Evolutionary conservation across 2,329 filamentous ascomycete species (phyloP).

Genomic region (Sclerotinia minor): DNA sequence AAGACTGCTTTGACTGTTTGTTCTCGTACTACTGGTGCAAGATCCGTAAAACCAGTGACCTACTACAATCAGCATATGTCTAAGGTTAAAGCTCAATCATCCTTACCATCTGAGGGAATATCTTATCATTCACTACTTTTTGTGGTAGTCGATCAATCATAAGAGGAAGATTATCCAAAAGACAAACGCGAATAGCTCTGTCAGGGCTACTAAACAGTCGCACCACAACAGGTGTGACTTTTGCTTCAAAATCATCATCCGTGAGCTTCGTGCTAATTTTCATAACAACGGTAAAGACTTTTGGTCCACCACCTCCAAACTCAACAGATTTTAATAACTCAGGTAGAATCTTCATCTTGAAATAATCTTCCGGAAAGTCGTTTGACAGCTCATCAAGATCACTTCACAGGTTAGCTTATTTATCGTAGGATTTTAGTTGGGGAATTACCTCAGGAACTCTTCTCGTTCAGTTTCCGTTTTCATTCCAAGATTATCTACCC

Average conservation of each 20-base stretch:
- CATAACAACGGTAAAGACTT: conserved; percentile 83
- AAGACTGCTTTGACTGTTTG: conserved; percentile 95
- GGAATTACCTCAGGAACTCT: conserved; percentile 70
- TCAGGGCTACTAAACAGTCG: conserved; percentile 89
- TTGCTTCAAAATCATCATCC: conserved; percentile 83
- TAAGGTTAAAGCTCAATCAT: neutral
- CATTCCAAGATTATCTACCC: conserved; percentile 87
- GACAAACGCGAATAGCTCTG: conserved; percentile 83
- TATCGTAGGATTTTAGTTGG: neutral
- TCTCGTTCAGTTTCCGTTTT: conserved; percentile 84
- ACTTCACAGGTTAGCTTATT: conserved; percentile 39
- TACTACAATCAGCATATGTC: conserved; percentile 42
- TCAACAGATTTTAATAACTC: conserved; percentile 99
- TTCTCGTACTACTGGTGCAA: conserved; percentile 87
- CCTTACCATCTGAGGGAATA: conserved; percentile 86
- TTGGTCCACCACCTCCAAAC: conserved; percentile 91
- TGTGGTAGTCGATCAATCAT: conserved; percentile 92
- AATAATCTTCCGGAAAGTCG: conserved; percentile 96
- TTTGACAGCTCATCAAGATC: conserved; percentile 85
- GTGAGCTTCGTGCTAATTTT: conserved; percentile 87
- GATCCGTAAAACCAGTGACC: conserved; percentile 92
- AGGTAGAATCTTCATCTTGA: conserved; percentile 93
- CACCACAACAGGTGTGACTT: conserved; percentile 82
- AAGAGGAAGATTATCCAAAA: conserved; percentile 81
- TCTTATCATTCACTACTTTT: conserved; percentile 91